Evolutionary conservation across 192 early-diverging fungal species (phyloP).

Genomic region (Coemansia sp.): DNA sequence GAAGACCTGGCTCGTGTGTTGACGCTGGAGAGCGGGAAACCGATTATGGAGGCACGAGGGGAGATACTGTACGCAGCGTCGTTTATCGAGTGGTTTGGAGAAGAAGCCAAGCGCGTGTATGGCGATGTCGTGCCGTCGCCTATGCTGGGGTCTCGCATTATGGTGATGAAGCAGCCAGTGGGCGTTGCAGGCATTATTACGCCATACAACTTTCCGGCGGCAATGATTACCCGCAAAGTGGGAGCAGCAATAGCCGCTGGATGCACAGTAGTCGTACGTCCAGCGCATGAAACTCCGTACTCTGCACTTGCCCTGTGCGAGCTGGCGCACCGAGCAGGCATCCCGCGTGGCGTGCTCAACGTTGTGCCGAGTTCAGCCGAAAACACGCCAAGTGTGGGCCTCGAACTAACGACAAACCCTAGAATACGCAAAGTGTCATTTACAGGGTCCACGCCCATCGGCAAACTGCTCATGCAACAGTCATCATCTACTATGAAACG

Average conservation of each 20-base stretch:
- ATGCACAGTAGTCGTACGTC: constrained; percentile 55
- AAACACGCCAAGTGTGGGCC: constrained; percentile 51
- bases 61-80: constrained; percentile 65
- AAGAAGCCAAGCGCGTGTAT: constrained; percentile 75
- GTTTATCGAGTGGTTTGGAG: constrained; percentile 84
- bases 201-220: constrained; percentile 84
- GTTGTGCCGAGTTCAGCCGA: constrained; percentile 50
- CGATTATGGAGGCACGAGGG: constrained; percentile 57
- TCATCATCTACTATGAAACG: constrained; percentile 55
- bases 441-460: constrained; percentile 58
- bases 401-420: constrained; percentile 47
- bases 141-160: constrained; percentile 54
- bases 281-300: constrained; percentile 61
- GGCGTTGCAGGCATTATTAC: constrained; percentile 74
- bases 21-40: constrained; percentile 85
- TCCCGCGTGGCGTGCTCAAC: constrained; percentile 57
- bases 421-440: constrained; percentile 58
- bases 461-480: constrained; percentile 54
- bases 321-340: constrained; percentile 51
- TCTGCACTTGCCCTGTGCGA: constrained; percentile 58
- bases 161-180: constrained; percentile 75
- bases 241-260: constrained; percentile 53
- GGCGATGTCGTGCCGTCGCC: constrained; percentile 76
- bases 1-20: constrained; percentile 77
- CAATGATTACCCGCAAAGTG: constrained; percentile 67